Base-by-base conservation (phyloP, 176 grass and related monocot species). In the Musa itinerans region DNA sequence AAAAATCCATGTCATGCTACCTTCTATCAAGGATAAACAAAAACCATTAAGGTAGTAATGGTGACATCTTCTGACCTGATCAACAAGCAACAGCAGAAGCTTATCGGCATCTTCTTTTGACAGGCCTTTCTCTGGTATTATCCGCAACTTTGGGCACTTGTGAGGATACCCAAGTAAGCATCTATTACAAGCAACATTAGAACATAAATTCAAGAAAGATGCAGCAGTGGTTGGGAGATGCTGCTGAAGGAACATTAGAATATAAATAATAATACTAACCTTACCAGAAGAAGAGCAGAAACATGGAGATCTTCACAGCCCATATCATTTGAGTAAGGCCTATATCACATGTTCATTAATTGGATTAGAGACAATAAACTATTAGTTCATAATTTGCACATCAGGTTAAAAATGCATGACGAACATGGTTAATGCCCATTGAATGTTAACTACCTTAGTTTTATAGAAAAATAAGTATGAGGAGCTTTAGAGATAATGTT, bases 131-230 rank as follows among this genome's bases (percentile, higher is more conserved):
- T 93, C 88, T 82, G 83, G 82, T 61, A 79, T 48, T 64, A 97
- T 77, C 67, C 86, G 76, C 63, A 97, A 88, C 84, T 93, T 97
- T 34, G 94, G 94, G 63, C 94, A 91, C 78, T 97, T 97, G 80
- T 97, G 86, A 76, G 94, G 94, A 82, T 97, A 97, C 52, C 90
- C 94, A 91, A 90, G 80, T 74, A 89, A 89, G 65, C 83, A 93
- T 85, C 94, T 97, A 76, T 67, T 69, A 50, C 79, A 71, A 27
- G 76, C 10, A 74, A 80, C 74, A 65, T 78, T 74, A 82, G 71
- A 21, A 20, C 80, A 23, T 43, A 53, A 57, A 85, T 81, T 76
- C 26, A 66, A 69, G 17, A 65, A 67, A 52, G 2, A 63, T 68
- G 48, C 59, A 77, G 24, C 50, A 51, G 12, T 24, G 53, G 20